Evolutionary conservation across 352 stramenopile species (phyloP).

Genomic region (Halophytophthora polymorphica): DNA sequence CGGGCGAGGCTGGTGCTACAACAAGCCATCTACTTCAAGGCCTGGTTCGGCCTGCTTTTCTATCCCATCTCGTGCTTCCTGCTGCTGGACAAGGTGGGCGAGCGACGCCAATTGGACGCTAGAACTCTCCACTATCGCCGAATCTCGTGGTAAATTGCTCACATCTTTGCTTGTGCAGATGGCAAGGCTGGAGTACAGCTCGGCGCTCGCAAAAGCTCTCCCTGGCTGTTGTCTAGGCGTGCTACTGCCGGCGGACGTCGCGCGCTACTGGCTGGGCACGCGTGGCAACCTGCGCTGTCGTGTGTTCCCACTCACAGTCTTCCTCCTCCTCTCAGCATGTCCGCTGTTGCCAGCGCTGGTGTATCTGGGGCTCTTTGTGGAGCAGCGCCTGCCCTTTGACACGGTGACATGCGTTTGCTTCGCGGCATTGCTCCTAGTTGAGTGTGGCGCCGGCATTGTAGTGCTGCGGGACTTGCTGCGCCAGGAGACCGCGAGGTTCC

Average conservation of each 20-base stretch:
- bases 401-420: conserved; percentile 29
- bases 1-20: conserved; percentile 48
- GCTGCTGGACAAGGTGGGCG: conserved; percentile 53
- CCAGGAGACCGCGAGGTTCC: conserved; percentile 56
- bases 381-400: conserved; percentile 55
- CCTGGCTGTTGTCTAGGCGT: conserved; percentile 43
- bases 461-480: conserved; percentile 52
- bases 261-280: conserved; percentile 58
- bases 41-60: conserved; percentile 52
- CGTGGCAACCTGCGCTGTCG: conserved; percentile 51
- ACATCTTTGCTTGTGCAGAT: conserved; percentile 21
- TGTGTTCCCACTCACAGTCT: conserved; percentile 64
- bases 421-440: conserved; percentile 34
- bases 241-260: conserved; percentile 38
- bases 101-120: background rate
- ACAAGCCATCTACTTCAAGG: conserved; percentile 55
- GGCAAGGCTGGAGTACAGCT: conserved; percentile 32
- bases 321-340: conserved; percentile 66
- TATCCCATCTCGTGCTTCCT: conserved; percentile 61
- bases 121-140: background rate
- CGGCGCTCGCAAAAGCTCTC: conserved; percentile 35
- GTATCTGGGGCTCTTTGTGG: conserved; percentile 50
- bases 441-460: conserved; percentile 34
- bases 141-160: conserved; percentile 1
- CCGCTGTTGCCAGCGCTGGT: conserved; percentile 51